Base-by-base conservation (phyloP, 306 rosid genomes). In the Sicyos baderoa region DNA sequence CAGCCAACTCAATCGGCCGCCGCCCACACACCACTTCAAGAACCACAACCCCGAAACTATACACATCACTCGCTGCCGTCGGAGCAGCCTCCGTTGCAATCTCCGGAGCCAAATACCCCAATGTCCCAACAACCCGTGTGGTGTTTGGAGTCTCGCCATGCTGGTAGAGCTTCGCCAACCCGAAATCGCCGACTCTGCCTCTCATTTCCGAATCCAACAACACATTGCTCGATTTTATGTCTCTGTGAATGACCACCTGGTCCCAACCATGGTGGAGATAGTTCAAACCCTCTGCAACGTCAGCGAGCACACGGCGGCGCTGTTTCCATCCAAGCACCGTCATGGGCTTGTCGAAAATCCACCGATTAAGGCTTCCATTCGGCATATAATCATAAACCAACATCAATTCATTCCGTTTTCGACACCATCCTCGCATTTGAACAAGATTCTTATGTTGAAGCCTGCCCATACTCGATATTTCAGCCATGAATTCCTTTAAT, bases 191-290 rank as follows among this genome's bases (percentile, higher is more conserved):
- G 0, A 93, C 69, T 50, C 95, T 78, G 0, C 93, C 98, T 12
- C 93, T 53, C 98, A 87, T 89, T 0, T 93, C 95, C 0, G 81
- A 67, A 48, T 87, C 98, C 71, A 93, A 54, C 47, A 93, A 74
- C 12, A 93, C 83, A 45, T 93, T 93, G 71, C 98, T 84, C 0
- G 98, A 89, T 45, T 93, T 93, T 0, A 93, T 70, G 70, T 93
- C 98, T 57, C 98, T 74, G 57, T 93, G 98, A 54, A 93, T 81
- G 16, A 93, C 98, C 48, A 87, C 84, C 61, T 89, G 88, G 62
- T 93, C 95, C 96, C 96, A 93, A 5, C 98, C 96, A 1, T 86
- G 85, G 78, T 93, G 98, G 37, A 93, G 88, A 50, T 93, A 93
- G 78, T 80, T 82, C 32, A 93, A 68, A 6, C 95, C 98, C 58